phyloP scores from a whole-genome alignment of 2,329 filamentous ascomycete species.

The Aspergillus viridinutans region DNA sequence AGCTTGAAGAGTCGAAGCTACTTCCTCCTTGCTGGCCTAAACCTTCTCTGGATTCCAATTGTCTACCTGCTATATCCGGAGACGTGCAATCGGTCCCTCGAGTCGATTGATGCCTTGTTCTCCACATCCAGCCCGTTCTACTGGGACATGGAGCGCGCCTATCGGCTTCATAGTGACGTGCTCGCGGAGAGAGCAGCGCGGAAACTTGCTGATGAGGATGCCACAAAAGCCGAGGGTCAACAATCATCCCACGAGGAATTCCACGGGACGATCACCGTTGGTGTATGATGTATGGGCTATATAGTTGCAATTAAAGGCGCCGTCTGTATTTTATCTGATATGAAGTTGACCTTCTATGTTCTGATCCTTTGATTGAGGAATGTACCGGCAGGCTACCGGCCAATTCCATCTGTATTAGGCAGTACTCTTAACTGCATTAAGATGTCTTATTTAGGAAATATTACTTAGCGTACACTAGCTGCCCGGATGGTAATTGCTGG shows the following conservation, averaged over 20 bases:
- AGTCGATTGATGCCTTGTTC: constrained; percentile 51
- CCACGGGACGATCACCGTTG: background rate
- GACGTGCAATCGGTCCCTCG: constrained; percentile 48
- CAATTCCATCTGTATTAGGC: too few species aligned
- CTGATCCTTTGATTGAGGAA: too few species aligned
- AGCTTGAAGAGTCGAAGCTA: constrained; percentile 47
- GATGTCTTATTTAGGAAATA: too few species aligned
- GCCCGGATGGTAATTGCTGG: too few species aligned
- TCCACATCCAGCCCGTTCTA: constrained; percentile 44
- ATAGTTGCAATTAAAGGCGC: too few species aligned
- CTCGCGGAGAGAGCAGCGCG: background rate
- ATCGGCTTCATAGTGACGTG: constrained; percentile 31
- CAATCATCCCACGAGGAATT: background rate
- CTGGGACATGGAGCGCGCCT: constrained; percentile 44
- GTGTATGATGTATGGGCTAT: background rate
- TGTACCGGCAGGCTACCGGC: too few species aligned
- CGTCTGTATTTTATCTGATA: too few species aligned
- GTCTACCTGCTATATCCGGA: constrained; percentile 54
- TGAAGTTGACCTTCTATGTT: background rate
- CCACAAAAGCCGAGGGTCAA: background rate
- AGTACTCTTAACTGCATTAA: too few species aligned
- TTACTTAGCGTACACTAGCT: too few species aligned
- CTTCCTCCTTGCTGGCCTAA: constrained; percentile 50
- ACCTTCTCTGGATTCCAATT: constrained; percentile 50
- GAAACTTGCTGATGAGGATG: background rate